Percentiles rank a stretch among this genome's conserved stretches.
Conservation (phyloP, 345 rosid species). For the Hirschfeldia incana region DNA sequence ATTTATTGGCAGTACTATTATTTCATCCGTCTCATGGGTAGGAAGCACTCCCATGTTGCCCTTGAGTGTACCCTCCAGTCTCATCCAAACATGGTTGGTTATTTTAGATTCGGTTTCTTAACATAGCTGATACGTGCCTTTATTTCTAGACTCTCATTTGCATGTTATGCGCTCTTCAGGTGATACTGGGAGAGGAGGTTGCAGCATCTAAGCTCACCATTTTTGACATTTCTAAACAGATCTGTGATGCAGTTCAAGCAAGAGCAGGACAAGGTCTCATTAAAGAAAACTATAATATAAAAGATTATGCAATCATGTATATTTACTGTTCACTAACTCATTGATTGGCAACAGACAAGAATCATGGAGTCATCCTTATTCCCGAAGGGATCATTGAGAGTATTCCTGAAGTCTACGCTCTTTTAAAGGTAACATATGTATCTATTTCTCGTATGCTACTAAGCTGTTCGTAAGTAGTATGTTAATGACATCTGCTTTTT, state of each 20-base stretch:
- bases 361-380: constrained; percentile 91
- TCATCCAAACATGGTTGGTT: constrained; percentile 93
- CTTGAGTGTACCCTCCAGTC: constrained; percentile 97
- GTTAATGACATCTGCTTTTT: no score
- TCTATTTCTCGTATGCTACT: constrained; percentile 21
- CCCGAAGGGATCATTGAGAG: constrained; percentile 98
- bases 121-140: neutral
- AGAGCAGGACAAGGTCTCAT: constrained; percentile 79
- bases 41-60: constrained; percentile 96
- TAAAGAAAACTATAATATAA: constrained; percentile 19
- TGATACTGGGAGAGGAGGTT: constrained; percentile 95
- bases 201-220: constrained; percentile 98
- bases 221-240: constrained; percentile 81
- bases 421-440: constrained; percentile 67
- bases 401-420: constrained; percentile 95
- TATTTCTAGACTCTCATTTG: constrained; percentile 16
- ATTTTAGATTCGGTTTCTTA: neutral
- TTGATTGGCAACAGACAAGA: constrained; percentile 60
- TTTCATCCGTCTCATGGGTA: constrained; percentile 96
- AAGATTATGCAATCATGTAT: constrained; percentile 1
- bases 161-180: constrained; percentile 46
- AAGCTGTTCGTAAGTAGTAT: neutral
- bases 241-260: constrained; percentile 97
- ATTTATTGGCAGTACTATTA: constrained; percentile 75
- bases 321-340: constrained; percentile 10